Base-by-base conservation (phyloP, 2,329 filamentous ascomycete species). In the Rhynchosporium agropyri region DNA sequence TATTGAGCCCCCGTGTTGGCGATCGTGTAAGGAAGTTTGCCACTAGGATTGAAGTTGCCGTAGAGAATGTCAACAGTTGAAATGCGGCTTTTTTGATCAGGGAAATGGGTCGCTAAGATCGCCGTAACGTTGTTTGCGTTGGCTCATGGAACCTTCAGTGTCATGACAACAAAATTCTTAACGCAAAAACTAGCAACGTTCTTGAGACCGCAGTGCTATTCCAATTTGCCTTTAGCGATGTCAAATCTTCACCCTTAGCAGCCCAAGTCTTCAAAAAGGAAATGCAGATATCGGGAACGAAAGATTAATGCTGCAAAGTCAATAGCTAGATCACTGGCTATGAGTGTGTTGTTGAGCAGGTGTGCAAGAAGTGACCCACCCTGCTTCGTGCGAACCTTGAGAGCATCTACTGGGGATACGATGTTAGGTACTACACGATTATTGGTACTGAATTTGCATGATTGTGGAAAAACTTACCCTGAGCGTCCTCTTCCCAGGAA, bases 71-170 rank as follows among this genome's bases (percentile, higher is more conserved):
- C 89, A 0, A 85, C 84, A 2, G 97, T 79, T 0, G 92, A 90
- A 65, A 90, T 88, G 6, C 92, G 92, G 33, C 89, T 91, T 74
- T 96, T 91, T 72, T 96, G 86, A 1, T 92, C 91, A 0, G 92
- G 92, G 1, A 96, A 80, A 69, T 96, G 89, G 12, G 90, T 91
- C 46, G 93, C 82, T 2, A 97, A 73, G 0, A 96, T 88, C 0
- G 89, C 88, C 72, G 91, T 91, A 65, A 97, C 85, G 28, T 85
- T 86, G 0, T 89, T 85, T 0, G 90, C 77, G 54, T 92, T 86
- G 65, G 93, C 87, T 86, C 90, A 89, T 58, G 88, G 85, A 57
- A 46, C 86, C 86, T 1, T 84, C 83, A 50, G 87, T 88, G 74
- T 89, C 4, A 88, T 79, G 1, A 88, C 76, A 0, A 89, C 86